These are phyloP conservation scores for Anthracocystis setariae DNA, from an alignment of 1,284 basidiomycete genomes.

Conservation along the genomic window DNA sequence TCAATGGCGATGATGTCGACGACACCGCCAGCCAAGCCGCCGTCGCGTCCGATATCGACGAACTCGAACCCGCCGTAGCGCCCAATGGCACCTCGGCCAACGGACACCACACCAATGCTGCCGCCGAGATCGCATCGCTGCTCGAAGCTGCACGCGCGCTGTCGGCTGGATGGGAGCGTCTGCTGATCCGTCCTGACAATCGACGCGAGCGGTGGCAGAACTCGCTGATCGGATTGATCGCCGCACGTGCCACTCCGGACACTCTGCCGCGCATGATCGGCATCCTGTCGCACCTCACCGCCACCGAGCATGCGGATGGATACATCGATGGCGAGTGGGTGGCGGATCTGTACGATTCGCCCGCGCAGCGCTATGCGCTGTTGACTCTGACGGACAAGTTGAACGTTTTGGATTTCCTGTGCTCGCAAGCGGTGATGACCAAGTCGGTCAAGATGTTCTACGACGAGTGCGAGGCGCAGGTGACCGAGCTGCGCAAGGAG, in stretches of 20 bases:
- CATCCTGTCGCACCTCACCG: constrained; percentile 64
- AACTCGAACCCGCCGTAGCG: constrained; percentile 20
- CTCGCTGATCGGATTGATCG: constrained; percentile 54
- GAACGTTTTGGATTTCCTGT: constrained; percentile 85
- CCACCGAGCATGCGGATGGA: constrained; percentile 56
- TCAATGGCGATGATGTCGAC: constrained; percentile 35
- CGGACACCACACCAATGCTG: constrained; percentile 25
- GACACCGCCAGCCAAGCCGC: constrained; percentile 39
- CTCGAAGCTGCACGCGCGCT: constrained; percentile 46
- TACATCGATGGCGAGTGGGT: constrained; percentile 46
- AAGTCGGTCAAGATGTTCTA: constrained; percentile 86
- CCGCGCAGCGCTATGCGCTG: constrained; percentile 74
- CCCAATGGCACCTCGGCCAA: constrained; percentile 18
- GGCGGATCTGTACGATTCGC: constrained; percentile 60
- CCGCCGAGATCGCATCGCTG: constrained; percentile 40
- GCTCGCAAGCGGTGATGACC: constrained; percentile 87
- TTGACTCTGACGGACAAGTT: constrained; percentile 83
- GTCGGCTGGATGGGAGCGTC: constrained; percentile 57
- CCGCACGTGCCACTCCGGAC: constrained; percentile 55
- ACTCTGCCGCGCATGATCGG: constrained; percentile 58
- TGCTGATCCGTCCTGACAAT: constrained; percentile 53
- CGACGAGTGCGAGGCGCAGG: constrained; percentile 85
- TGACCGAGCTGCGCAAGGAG: constrained; percentile 93
- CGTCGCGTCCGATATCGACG: constrained; percentile 44
- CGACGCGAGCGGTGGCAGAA: constrained; percentile 61